A percentile compares a stretch with the other conserved stretches of the same genome.
Evolutionary conservation across 2,329 filamentous ascomycete genomes (phyloP).

Genomic region (Clonostachys rhizophaga): DNA sequence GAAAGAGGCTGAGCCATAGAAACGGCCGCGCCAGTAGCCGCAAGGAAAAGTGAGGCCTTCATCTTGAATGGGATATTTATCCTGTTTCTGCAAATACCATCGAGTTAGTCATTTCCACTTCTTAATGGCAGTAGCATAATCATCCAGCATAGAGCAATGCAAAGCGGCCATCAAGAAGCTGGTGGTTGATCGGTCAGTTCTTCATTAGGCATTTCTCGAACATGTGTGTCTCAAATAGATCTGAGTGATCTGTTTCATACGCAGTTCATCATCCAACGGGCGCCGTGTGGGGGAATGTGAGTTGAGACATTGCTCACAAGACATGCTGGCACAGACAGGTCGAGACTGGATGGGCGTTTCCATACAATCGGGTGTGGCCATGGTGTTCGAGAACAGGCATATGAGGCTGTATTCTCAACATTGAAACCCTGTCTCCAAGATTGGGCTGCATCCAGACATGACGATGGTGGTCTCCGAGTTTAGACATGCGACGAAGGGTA

Average conservation of each 20-base stretch:
- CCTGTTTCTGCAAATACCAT: neutral
- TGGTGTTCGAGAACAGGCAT: too few species aligned
- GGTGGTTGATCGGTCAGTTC: too few species aligned
- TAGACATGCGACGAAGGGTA: neutral
- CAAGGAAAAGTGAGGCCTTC: slow-evolving; percentile 43
- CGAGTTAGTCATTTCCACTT: too few species aligned
- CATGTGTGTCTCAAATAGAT: neutral
- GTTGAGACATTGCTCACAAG: neutral
- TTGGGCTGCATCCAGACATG: too few species aligned
- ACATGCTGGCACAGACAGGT: neutral
- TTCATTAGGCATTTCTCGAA: too few species aligned
- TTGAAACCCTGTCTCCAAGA: too few species aligned
- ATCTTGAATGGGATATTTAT: slow-evolving; percentile 25
- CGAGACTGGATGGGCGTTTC: too few species aligned
- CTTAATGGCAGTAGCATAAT: too few species aligned
- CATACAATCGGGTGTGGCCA: too few species aligned
- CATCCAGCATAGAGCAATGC: too few species aligned
- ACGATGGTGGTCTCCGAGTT: neutral
- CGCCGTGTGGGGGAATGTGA: neutral
- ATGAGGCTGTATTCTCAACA: too few species aligned
- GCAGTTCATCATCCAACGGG: neutral
- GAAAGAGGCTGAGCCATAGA: slow-evolving; percentile 34
- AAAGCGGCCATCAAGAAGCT: too few species aligned
- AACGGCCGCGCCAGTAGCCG: slow-evolving; percentile 37
- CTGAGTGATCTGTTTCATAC: neutral